Evolutionary conservation across 352 stramenopile species (phyloP), one percentile per base, ranked within the genome.

Genomic region (Thalassiosira tumida): DNA sequence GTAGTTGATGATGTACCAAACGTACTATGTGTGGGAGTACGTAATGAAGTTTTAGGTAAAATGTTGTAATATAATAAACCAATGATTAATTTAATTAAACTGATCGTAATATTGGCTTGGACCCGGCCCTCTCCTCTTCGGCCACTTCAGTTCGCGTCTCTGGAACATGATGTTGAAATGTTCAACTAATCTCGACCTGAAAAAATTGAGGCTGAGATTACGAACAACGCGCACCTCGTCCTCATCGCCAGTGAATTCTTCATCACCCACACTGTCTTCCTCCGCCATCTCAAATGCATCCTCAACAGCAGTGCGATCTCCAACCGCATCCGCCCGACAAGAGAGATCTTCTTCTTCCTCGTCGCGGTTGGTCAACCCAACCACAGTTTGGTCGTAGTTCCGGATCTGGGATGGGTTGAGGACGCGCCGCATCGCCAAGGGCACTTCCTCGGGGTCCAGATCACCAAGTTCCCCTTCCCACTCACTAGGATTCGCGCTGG

Each of bases 121-220:
- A n/a, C n/a, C n/a, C n/a, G n/a, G n/a, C 10, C 59, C 59, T 33
- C 59, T 17, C n/a, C 59, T 7, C n/a, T 33, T 26, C 5, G 75
- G 75, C 75, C 54, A 83, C 3, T 38, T 37, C 51, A 83, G 29
- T 40, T 83, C 24, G 31, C 54, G 21, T 43, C 24, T 54, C 37
- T 50, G 3, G 29, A 15, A 83, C 50, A 54, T 35, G 54, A 84
- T 84, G 51, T 74, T n/a, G 62, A 84, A 84, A 76, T 76, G 77
- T 50, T 84, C 62, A 24, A 84, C 62, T 24, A 84, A 29, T 31
- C 29, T 54, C 37, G 54, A 74, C 15, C 62, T 51, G 38, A 84
- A 84, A 29, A 35, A 84, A 40, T 54, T 54, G 37, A 84, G 31
- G 62, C 59, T 65, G 1, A 84, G 35, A 65, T 84, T 76, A 24